Percentiles rank a stretch among this genome's conserved stretches.
Conservation (phyloP, 768 basidiomycete genomes). For the Neoboletus subvelutipes region DNA sequence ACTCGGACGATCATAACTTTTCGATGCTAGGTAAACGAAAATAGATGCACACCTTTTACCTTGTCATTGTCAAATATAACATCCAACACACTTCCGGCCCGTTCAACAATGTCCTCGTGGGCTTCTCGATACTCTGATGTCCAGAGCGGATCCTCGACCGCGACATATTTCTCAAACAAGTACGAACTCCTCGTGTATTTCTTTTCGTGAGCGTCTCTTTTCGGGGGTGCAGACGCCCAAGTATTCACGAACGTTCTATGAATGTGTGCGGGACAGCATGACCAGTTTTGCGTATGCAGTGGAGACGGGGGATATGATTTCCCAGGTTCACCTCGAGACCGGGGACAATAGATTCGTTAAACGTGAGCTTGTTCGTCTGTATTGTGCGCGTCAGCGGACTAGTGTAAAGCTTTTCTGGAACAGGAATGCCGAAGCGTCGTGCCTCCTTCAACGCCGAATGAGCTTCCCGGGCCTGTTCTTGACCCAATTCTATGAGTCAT, state of each 20-base stretch:
- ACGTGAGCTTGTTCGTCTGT: conserved; percentile 50
- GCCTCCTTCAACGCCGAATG: neutral
- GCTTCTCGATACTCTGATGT: neutral
- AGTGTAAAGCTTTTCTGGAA: neutral
- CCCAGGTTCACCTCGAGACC: conserved; percentile 28
- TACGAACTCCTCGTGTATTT: conserved; percentile 42
- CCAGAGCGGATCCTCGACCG: conserved; percentile 64
- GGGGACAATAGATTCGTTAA: conserved; percentile 36
- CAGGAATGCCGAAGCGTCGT: neutral
- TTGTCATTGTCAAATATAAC: conserved; percentile 41
- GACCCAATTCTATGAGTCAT: conserved; percentile 52
- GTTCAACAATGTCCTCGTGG: conserved; percentile 28
- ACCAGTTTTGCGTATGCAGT: neutral
- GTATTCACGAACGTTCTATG: conserved; percentile 59
- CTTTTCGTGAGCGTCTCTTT: conserved; percentile 45
- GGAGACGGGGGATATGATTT: neutral
- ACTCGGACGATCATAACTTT: neutral
- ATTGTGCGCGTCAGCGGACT: conserved; percentile 57
- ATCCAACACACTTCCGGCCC: conserved; percentile 32
- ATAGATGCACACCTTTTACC: conserved; percentile 42
- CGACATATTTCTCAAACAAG: conserved; percentile 50
- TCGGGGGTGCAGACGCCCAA: conserved; percentile 67
- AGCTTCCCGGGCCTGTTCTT: conserved; percentile 45
- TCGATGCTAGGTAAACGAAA: neutral
- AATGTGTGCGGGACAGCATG: neutral